These are phyloP conservation scores for Botrytis galanthina DNA, from an alignment of 2,329 filamentous ascomycete species.

Conservation along the genomic window DNA sequence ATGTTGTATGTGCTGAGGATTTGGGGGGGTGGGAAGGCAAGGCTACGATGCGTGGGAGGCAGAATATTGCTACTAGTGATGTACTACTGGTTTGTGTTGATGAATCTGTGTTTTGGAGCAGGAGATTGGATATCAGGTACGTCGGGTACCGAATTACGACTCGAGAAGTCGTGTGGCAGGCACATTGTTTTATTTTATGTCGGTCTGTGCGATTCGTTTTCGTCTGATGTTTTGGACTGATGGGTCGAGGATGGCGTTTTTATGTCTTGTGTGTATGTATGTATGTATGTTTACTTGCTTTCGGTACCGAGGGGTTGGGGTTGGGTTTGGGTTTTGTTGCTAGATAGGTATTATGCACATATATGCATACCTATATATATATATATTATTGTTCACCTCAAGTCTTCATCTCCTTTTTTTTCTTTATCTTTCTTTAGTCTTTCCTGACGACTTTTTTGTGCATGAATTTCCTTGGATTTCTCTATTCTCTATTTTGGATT, in stretches of 20 bases:
- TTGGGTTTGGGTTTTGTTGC: too few relatives aligned
- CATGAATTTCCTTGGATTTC: rapidly evolving
- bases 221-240: not conserved
- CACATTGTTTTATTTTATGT: not conserved
- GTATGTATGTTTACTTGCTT: not conserved
- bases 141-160: not conserved
- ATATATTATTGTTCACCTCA: not conserved
- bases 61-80: not conserved
- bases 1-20: too few relatives aligned
- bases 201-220: not conserved
- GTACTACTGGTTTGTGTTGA: not conserved
- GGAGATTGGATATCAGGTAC: not conserved
- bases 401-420: not conserved
- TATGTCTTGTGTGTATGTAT: not conserved
- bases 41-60: not conserved
- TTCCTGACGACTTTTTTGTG: not conserved
- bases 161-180: not conserved
- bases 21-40: not conserved
- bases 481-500: not conserved
- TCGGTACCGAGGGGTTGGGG: not conserved
- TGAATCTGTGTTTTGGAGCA: not conserved
- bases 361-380: too few relatives aligned
- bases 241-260: not conserved
- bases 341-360: too few relatives aligned
- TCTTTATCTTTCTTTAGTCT: not conserved